Evolutionary conservation across 345 rosid genomes (phyloP).

Genomic region (Citrus mangshanensis): DNA sequence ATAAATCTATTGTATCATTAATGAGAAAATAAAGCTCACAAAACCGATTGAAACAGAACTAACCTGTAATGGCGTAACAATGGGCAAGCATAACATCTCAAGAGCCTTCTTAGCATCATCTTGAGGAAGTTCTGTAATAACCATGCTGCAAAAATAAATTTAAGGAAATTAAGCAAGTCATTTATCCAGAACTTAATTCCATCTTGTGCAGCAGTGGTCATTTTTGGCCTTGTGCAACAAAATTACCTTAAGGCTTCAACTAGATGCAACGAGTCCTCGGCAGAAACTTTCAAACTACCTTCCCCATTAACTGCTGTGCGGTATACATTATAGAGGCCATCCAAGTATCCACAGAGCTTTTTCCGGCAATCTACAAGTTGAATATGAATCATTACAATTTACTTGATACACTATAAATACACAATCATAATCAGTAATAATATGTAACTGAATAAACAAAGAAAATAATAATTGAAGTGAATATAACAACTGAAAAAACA

Average conservation of each 20-base stretch:
- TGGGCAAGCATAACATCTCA: conserved; percentile 77
- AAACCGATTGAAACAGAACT: conserved; percentile 12
- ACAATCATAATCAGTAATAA: conserved; percentile 4
- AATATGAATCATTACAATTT: conserved; percentile 14
- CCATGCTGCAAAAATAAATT: conserved; percentile 62
- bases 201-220: conserved; percentile 12
- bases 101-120: conserved; percentile 82
- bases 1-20: conserved; percentile 16
- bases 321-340: conserved; percentile 77
- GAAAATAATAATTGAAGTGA: neutral
- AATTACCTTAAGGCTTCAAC: conserved; percentile 92
- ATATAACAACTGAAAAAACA: neutral
- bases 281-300: conserved; percentile 80
- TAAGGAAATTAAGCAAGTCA: conserved; percentile 22
- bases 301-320: conserved; percentile 74
- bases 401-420: neutral
- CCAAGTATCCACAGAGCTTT: conserved; percentile 78
- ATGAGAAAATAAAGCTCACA: conserved; percentile 2
- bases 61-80: conserved; percentile 89
- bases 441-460: neutral
- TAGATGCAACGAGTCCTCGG: conserved; percentile 86
- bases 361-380: conserved; percentile 75
- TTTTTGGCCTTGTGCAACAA: conserved; percentile 10
- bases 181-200: conserved; percentile 7
- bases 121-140: conserved; percentile 89